These are phyloP conservation scores for Arctium lappa DNA, from an alignment of 129 eudicot genomes.

Conservation along the genomic window DNA sequence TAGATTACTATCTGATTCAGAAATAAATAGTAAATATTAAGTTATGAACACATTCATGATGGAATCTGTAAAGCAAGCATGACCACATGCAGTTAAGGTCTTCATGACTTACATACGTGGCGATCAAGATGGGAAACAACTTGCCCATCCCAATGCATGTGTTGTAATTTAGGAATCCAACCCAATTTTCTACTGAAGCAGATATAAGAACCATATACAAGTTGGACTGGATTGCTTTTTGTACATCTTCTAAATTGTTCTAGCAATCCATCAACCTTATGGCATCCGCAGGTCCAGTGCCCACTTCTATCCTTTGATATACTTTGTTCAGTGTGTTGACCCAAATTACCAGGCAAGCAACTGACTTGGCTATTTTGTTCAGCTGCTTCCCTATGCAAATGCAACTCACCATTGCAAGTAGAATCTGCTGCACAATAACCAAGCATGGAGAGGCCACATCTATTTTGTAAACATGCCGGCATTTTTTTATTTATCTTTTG, in stretches of 20 bases:
- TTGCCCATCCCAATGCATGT: conserved; percentile 56
- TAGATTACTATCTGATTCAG: conserved; percentile 68
- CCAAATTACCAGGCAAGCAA: conserved; percentile 1
- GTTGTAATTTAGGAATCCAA: conserved; percentile 66
- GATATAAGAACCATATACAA: conserved; percentile 32
- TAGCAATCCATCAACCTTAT: conserved; percentile 33
- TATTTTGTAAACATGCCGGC: conserved; percentile 65
- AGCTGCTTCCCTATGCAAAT: conserved; percentile 13
- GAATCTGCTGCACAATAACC: conserved; percentile 50
- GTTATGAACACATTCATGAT: conserved; percentile 2
- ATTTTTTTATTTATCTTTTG: conserved; percentile 51
- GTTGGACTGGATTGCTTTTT: conserved; percentile 37
- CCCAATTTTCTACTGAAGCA: conserved; percentile 20
- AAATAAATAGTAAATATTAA: conserved; percentile 18
- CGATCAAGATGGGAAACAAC: conserved; percentile 56
- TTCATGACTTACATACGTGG: conserved; percentile 94
- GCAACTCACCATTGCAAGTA: conserved; percentile 40
- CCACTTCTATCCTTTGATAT: conserved; percentile 6
- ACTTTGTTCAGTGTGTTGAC: neutral
- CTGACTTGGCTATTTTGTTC: conserved; percentile 7
- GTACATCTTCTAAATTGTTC: conserved; percentile 34
- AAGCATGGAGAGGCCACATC: conserved; percentile 47
- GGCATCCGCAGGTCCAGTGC: conserved; percentile 45
- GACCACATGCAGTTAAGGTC: conserved; percentile 20
- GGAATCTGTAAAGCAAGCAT: neutral